Evolutionary conservation across 257 asterid genomes (phyloP).

Genomic region (Ballota nigra): DNA sequence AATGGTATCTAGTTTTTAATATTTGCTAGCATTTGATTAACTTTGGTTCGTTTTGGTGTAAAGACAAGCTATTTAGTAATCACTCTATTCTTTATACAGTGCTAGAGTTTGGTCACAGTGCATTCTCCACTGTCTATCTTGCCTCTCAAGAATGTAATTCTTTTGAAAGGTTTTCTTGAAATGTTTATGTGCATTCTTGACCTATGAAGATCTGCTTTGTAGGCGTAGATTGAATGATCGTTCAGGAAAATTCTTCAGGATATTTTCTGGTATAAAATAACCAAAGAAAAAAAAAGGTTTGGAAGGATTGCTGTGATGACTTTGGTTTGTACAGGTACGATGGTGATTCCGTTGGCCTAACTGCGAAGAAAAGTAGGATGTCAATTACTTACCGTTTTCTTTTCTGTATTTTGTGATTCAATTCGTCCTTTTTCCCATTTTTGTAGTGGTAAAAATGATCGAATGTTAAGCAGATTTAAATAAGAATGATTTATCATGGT

Average conservation of each 20-base stretch:
- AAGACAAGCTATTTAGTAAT: conserved; percentile 1
- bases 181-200: background rate
- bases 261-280: no score
- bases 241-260: background rate
- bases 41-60: background rate
- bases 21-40: background rate
- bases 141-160: background rate
- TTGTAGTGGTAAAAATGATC: no score
- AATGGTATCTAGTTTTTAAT: background rate
- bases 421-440: no score
- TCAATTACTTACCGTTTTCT: no score
- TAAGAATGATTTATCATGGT: no score
- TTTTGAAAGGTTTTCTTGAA: background rate
- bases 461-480: no score
- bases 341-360: background rate
- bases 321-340: no score
- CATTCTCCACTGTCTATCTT: background rate
- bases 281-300: no score
- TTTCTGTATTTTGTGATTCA: background rate
- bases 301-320: no score
- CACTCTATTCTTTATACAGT: background rate
- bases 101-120: background rate
- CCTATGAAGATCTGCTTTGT: background rate
- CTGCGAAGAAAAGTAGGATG: no score
- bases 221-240: background rate